These are phyloP conservation scores for Caloboletus firmus DNA, from an alignment of 1,284 basidiomycete species.

Conservation along the genomic window DNA sequence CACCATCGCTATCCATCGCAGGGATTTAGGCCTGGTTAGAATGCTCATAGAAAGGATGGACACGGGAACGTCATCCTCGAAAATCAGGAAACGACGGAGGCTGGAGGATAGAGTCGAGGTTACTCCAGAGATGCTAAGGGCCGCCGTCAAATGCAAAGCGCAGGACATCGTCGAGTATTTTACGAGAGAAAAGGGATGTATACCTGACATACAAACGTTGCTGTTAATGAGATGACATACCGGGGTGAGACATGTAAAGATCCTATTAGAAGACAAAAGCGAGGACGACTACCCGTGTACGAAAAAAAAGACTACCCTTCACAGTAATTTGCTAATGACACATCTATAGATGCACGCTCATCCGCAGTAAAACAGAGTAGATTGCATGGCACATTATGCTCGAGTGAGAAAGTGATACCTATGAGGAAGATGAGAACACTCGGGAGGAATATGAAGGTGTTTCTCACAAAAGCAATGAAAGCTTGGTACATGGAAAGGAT, in stretches of 20 bases:
- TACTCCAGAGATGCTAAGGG: slow-evolving; percentile 57
- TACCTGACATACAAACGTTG: slow-evolving; percentile 70
- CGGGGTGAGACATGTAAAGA: background rate
- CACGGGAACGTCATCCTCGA: slow-evolving; percentile 4
- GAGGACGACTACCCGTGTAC: slow-evolving; percentile 2
- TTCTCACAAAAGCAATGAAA: slow-evolving; percentile 17
- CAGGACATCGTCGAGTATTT: slow-evolving; percentile 74
- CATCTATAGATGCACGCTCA: slow-evolving; percentile 29
- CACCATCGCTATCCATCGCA: slow-evolving; percentile 70
- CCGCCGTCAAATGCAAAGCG: slow-evolving; percentile 62
- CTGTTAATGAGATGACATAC: slow-evolving; percentile 41
- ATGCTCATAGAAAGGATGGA: slow-evolving; percentile 67
- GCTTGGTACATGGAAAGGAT: slow-evolving; percentile 11
- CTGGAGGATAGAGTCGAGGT: slow-evolving; percentile 61
- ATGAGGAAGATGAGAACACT: slow-evolving; percentile 3
- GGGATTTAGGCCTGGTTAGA: slow-evolving; percentile 66
- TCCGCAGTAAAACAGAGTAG: slow-evolving; percentile 14
- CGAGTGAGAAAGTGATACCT: slow-evolving; percentile 11
- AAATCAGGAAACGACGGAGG: slow-evolving; percentile 47
- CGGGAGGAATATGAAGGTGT: background rate
- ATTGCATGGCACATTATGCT: slow-evolving; percentile 12
- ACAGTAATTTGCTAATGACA: slow-evolving; percentile 18
- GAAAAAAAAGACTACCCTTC: slow-evolving; percentile 12
- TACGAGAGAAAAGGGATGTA: slow-evolving; percentile 70
- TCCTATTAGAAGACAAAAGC: background rate